Evolutionary conservation across 768 basidiomycete species (phyloP), one percentile per base, ranked within the genome.

Genomic region (Hygrocybe coccinea): DNA sequence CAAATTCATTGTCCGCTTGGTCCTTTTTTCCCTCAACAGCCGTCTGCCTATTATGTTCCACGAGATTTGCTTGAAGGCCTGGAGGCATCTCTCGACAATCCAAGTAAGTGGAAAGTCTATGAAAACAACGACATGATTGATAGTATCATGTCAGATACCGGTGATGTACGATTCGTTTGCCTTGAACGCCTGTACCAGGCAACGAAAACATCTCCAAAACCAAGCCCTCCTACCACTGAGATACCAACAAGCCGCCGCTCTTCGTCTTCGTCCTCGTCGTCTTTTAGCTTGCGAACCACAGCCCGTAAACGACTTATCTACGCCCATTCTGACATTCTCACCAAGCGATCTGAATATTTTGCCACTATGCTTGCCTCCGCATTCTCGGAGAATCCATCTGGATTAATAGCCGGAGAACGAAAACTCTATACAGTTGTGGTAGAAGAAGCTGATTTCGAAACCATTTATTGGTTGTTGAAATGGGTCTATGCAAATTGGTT

Each of bases 401-500:
- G 71, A 22, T 45, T 69, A 33, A 33, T 66, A 8, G 68, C 71
- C 2, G 79, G 77, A 21, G 80, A 83, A 60, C 71, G 84, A 56
- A 82, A 85, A 62, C 59, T 83, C 0, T 80, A 83, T 64, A 85
- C 81, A 1, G 69, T 90, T 48, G 73, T 86, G n/a, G 83, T 90
- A 6, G 84, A 89, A 60, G 88, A 90, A 66, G 86, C 86, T 6
- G 86, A 87, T 56, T 91, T 85, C 58, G 79, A 83, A 55, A 89
- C 87, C 0, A 78, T 89, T 3, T 89, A 87, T 64, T 90, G 88
- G 88, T 66, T 89, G 24, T 69, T 90, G 35, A 87, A 87, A 65
- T 89, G 78, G 68, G 81, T 86, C 54, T 91, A 90, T 59, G 82
- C 83, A 6, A 86, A 89, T 64, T 87, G 85, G 82, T 71, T 89